Conservation (phyloP, 352 stramenopile species). For the Achlya hypogyna region DNA sequence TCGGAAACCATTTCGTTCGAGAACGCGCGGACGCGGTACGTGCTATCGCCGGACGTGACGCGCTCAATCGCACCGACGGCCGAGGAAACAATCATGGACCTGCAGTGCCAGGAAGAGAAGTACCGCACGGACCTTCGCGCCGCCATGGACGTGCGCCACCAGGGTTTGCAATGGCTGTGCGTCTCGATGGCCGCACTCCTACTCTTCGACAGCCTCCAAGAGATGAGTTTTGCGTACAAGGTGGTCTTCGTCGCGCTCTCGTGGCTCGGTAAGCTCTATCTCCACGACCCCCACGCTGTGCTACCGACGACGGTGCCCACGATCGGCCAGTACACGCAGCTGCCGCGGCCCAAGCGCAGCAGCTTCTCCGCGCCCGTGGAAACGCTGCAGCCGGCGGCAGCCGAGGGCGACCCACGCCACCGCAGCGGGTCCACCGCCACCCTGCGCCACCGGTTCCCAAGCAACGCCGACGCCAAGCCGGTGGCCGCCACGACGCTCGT, state of each 20-base stretch:
- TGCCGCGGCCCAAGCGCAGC: neutral
- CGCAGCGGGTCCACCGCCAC: neutral
- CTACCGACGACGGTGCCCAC: neutral
- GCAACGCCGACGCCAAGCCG: neutral
- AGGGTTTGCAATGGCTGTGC: slow-evolving; percentile 16
- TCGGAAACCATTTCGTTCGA: slow-evolving; percentile 12
- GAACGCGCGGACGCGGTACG: slow-evolving; percentile 14
- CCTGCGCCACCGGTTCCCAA: neutral
- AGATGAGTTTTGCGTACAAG: slow-evolving; percentile 13
- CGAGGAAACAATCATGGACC: slow-evolving; percentile 19
- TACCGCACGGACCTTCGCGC: neutral
- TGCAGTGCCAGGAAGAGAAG: slow-evolving; percentile 16
- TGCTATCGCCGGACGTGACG: slow-evolving; percentile 11
- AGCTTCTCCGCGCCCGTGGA: neutral
- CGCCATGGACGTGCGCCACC: slow-evolving; percentile 6
- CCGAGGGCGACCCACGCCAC: neutral
- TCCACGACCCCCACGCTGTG: slow-evolving; percentile 9
- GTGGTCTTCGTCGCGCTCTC: slow-evolving; percentile 9
- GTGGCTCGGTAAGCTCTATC: slow-evolving; percentile 8
- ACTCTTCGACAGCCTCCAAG: slow-evolving; percentile 18
- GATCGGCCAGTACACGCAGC: neutral
- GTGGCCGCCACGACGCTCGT: neutral
- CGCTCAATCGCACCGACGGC: slow-evolving; percentile 14
- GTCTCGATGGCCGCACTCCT: slow-evolving; percentile 8
- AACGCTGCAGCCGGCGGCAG: neutral